Base-by-base conservation (phyloP, 495 filamentous ascomycete species). In the Hypoxylon rickii region DNA sequence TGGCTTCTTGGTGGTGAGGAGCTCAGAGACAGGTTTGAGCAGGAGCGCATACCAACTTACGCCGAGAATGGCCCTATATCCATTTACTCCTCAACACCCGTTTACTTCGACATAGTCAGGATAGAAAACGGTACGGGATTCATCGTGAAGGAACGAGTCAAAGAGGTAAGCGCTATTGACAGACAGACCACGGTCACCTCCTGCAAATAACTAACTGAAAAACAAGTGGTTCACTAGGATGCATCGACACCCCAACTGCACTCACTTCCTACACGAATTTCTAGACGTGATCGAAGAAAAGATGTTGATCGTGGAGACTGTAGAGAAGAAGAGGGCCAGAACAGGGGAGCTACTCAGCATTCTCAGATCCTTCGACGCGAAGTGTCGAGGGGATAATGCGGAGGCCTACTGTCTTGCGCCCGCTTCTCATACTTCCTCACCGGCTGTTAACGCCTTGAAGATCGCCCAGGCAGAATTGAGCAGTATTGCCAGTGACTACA, bases 1-100 rank as follows among this genome's bases (percentile, higher is more conserved):
- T 74, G 70, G 71, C 26, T 70, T 15, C 58, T 72, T 0, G 65
- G 66, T 34, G 70, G 66, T 13, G 39, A 55, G 8, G n/a, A 46
- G 12, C 17, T 55, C 17, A 40, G 51, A 15, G 0, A 12, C 3
- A 3, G 45, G 7, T 54, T 54, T 10, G 41, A 45, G 12, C 12
- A 38, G 1, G 22, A 12, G 3, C 42, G 33, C 7, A 54, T 54
- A 22, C 31, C 33, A 0, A 11, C 1, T 3, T 40, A 54, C n/a
- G n/a, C n/a, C n/a, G n/a, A n/a, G n/a, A n/a, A n/a, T n/a, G n/a
- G n/a, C n/a, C n/a, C n/a, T n/a, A n/a, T n/a, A n/a, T n/a, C n/a
- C n/a, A n/a, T n/a, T n/a, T n/a, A n/a, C n/a, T n/a, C n/a, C 31
- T 46, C 11, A 29, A 53, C 41, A 3, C 17, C 20, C 1, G 46